Percentiles rank a stretch among this genome's conserved stretches.
Evolutionary conservation across 495 filamentous ascomycete genomes (phyloP).

Genomic region (Penicillium lagena): DNA sequence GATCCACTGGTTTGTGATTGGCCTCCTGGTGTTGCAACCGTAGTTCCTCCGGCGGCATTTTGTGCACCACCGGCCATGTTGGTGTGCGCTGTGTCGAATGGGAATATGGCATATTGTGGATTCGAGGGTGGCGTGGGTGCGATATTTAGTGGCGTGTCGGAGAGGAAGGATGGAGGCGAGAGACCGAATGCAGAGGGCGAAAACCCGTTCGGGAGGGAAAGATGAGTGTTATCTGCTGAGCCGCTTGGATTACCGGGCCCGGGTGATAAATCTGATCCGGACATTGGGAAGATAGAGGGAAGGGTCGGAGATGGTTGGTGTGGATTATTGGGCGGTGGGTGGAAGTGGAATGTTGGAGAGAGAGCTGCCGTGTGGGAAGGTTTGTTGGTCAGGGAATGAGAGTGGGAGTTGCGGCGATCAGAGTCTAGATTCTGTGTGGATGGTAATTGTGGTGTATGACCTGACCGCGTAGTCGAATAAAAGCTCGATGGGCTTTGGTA

Average conservation of each 20-base stretch:
- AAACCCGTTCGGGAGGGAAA: constrained; percentile 17
- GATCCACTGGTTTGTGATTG: constrained; percentile 31
- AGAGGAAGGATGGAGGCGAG: constrained; percentile 25
- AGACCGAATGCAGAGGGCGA: constrained; percentile 27
- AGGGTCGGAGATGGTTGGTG: constrained; percentile 10
- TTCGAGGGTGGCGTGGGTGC: constrained; percentile 29
- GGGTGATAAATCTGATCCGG: constrained; percentile 4
- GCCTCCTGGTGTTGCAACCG: constrained; percentile 28
- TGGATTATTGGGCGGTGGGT: constrained; percentile 2
- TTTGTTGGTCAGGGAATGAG: not conserved
- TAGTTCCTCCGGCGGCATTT: not conserved
- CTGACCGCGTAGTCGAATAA: constrained; percentile 7
- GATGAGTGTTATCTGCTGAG: constrained; percentile 5
- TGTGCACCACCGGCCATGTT: constrained; percentile 1
- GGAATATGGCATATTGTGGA: constrained; percentile 39
- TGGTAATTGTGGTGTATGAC: constrained; percentile 4
- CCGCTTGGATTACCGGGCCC: not conserved
- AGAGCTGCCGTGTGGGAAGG: not conserved
- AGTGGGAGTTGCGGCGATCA: constrained; percentile 7
- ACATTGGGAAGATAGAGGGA: constrained; percentile 20
- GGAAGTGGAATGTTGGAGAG: constrained; percentile 16
- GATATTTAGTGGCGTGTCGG: constrained; percentile 20
- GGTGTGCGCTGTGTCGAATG: constrained; percentile 26
- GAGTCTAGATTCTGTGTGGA: constrained; percentile 8
- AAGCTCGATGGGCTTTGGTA: constrained; percentile 6